Evolutionary conservation across 441 rosid species (phyloP), one percentile per base, ranked within the genome.

Genomic region (Pelargonium cotyledonis): DNA sequence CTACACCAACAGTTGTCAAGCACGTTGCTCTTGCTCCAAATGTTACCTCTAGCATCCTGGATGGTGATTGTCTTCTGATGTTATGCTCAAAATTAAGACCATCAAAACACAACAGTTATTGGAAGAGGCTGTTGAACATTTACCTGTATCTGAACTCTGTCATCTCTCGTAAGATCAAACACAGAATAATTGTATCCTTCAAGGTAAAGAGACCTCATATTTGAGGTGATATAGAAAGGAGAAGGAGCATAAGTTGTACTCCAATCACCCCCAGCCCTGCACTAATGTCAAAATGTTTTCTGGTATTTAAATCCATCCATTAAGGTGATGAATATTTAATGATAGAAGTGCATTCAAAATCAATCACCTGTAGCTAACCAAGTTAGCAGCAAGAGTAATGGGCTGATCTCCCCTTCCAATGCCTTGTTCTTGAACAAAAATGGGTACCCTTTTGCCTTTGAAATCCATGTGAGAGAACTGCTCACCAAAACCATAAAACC

Each of bases 231-330:
- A 75, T 88, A 86, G 71, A 88, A 88, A 26, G 93, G 93, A 15
- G 93, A 88, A 77, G 93, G 93, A 69, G 93, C 93, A 73, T 88
- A 88, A 68, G 93, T 88, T n/a, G 90, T 86, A 62, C 85, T 88
- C 88, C 88, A 85, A 72, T 86, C 86, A 53, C 90, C 93, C 18
- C 85, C 93, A 65, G 89, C 86, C 79, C 93, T 86, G 81, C 76
- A 74, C 70, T 10, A 65, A 38, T 46, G 23, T 1, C 1, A 26
- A 26, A 26, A n/a, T n/a, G n/a, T n/a, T n/a, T n/a, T n/a, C n/a
- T n/a, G 1, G 29, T 26, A 26, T 2, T 26, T 26, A 26, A 26
- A 26, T 26, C 29, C 29, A 26, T 26, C 1, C 29, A 26, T 26
- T 2, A 26, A 26, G 29, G 29, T 26, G 2, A 26, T 26, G 29